Base-by-base conservation (phyloP, 2,329 filamentous ascomycete species). In the Exutisphaerella laricina region DNA sequence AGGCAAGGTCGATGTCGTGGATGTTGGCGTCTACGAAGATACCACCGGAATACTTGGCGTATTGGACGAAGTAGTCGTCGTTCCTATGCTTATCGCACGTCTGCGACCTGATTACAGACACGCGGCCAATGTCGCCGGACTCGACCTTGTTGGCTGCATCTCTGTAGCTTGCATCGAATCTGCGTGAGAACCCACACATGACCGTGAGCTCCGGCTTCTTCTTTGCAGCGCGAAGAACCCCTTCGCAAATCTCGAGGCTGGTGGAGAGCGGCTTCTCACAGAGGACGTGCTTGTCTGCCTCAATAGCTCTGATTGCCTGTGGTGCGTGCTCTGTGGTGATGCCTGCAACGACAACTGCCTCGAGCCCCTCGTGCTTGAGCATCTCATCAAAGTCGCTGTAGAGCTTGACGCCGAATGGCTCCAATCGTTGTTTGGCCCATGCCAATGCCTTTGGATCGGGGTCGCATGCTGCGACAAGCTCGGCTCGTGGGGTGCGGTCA, bases 11-110 rank as follows among this genome's bases (percentile, higher is more conserved):
- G 53, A 85, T 84, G 54, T 85, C 82, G 66, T 85, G 82, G 56
- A 85, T 78, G 39, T 76, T 78, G 66, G 78, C 82, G 67, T 85
- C 82, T 44, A 84, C 81, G 54, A 85, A 85, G 58, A 84, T 82
- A 16, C 80, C 80, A 23, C 82, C 81, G 1, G 70, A 75, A 64
- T 76, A 80, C 53, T 79, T 69, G 9, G 81, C 78, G 62, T 84
- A 85, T 16, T 73, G 69, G 41, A 85, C 79, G 60, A 84, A 85
- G 70, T 83, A 84, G 33, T 80, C 80, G 0, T 70, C 71, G 0
- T 79, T 76, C 46, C 83, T 78, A 43, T 77, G 71, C 59, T 78
- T 81, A 64, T 85, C 80, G 63, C 79, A 82, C 0, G 80, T 84
- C 62, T 84, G 80, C 33, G 72, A 77, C 51, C 79, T 77, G 53